Base-by-base conservation (phyloP, 257 asterid genomes). In the Petunia secreta region DNA sequence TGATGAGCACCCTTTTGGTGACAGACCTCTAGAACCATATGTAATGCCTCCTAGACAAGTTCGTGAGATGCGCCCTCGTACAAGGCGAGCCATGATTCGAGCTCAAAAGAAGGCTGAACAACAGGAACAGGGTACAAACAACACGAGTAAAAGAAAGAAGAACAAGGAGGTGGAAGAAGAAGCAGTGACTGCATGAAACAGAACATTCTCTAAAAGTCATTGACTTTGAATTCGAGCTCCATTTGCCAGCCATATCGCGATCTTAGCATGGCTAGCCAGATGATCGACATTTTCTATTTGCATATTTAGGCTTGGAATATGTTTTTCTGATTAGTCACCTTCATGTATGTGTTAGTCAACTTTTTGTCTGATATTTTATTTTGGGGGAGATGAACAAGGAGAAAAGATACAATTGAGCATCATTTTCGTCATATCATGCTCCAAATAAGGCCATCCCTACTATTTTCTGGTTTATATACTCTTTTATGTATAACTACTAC, bases 31-130 rank as follows among this genome's bases (percentile, higher is more conserved):
- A 15, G 97, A 93, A 81, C 85, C 91, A 38, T 91, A 87, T 63
- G 85, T 79, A 82, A 95, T 93, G 98, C 97, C 99, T 48, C 90
- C 88, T 41, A 87, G 98, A 75, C 93, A 92, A 86, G 97, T 96
- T 71, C 94, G 97, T 46, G 98, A 96, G 86, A 80, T 96, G 94
- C 89, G 99, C 5, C 98, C 99, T 5, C 97, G 96, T 67, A 92
- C 88, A 13, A 88, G 94, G 69, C 88, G 98, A 57, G 98, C 98
- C 54, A 82, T 91, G 93, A 91, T 95, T 74, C 93, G 99, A 74
- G 99, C 97, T 82, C 94, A 93, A 80, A 93, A 90, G 93, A 95
- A 93, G 88, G 96, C 96, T 3, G 97, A 92, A 80, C 93, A 87
- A 80, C 92, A 89, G 84, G 88, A 88, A 75, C 86, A 85, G 62